Percentiles rank a stretch among this genome's conserved stretches.
phyloP scores from a whole-genome alignment of 192 early-diverging fungal species.

The Rhizophagus sp. region DNA sequence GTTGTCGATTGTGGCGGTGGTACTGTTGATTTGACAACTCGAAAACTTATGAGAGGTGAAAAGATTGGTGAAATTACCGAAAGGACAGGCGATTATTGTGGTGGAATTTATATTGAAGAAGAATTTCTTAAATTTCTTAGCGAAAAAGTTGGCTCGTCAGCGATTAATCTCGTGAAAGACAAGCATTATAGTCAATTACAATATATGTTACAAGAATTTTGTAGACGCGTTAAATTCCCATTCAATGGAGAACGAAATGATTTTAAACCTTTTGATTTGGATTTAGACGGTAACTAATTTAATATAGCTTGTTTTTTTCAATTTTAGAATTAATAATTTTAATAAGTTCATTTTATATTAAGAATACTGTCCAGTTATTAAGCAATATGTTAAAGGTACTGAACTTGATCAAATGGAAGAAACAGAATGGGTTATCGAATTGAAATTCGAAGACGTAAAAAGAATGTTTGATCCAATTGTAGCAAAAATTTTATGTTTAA shows the following conservation, averaged over 20 bases:
- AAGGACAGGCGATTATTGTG: slow-evolving; percentile 8
- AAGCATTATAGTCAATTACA: slow-evolving; percentile 11
- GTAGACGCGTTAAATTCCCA: background rate
- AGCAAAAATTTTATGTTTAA: slow-evolving; percentile 50
- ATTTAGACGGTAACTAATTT: background rate
- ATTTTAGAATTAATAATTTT: too few relatives aligned
- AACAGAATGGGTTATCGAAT: slow-evolving; percentile 41
- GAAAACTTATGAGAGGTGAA: background rate
- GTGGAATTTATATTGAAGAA: slow-evolving; percentile 12
- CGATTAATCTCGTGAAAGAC: background rate
- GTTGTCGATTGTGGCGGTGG: slow-evolving; percentile 60
- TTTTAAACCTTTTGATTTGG: slow-evolving; percentile 15
- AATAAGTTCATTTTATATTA: background rate
- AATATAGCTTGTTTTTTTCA: background rate
- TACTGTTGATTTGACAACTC: slow-evolving; percentile 56
- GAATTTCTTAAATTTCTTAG: slow-evolving; percentile 23
- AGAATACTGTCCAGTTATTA: background rate
- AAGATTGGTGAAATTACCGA: slow-evolving; percentile 7
- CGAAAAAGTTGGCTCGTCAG: background rate
- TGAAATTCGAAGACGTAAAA: slow-evolving; percentile 44
- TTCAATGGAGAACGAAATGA: background rate
- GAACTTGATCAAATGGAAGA: slow-evolving; percentile 37
- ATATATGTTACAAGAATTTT: slow-evolving; percentile 18
- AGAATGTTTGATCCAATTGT: slow-evolving; percentile 60
- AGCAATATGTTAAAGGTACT: background rate